Base-by-base conservation (phyloP, 176 grass and related monocot species). In the Areca catechu region DNA sequence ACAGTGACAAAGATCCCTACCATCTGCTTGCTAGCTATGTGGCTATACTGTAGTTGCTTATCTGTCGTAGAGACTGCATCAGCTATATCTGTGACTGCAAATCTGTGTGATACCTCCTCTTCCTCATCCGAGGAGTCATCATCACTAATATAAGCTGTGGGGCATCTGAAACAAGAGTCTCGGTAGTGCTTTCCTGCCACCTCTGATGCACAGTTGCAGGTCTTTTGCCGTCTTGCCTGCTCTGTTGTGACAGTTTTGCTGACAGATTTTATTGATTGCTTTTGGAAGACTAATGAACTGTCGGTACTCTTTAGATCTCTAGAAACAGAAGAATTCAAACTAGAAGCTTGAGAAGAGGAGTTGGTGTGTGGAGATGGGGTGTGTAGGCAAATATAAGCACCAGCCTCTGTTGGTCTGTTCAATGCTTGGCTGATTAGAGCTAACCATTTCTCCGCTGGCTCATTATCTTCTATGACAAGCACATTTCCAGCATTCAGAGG, bases 401-500 rank as follows among this genome's bases (percentile, higher is more conserved):
- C 34, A 24, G 66, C 66, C 25, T 81, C 68, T 4, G 54, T 58
- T 24, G 72, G 66, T 53, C 77, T 58, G 65, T 97, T 97, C 70
- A 97, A 60, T 16, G 86, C 92, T 82, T 88, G 72, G 77, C 88
- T 85, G 56, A 91, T 97, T 53, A 97, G 65, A 19, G 80, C 60
- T 10, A 97, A 83, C 92, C 92, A 97, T 70, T 74, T 80, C 34
- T 72, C 71, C 17, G 92, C 92, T 20, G 86, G 86, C 74, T 88
- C 80, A 30, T 85, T 90, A 71, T 97, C 92, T 74, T 97, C 92
- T 70, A 80, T 74, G 19, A 97, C 86, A 16, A 97, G 80, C 16
- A 97, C 92, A 75, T 89, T 97, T 57, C 92, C 92, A 19, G 86
- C 86, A 72, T 91, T 97, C 47, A 97, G 75, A 43, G 92, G 92